Percentiles rank a stretch among this genome's conserved stretches.
Conservation (phyloP, 2,329 filamentous ascomycete genomes). For the Thielaviopsis musarum region DNA sequence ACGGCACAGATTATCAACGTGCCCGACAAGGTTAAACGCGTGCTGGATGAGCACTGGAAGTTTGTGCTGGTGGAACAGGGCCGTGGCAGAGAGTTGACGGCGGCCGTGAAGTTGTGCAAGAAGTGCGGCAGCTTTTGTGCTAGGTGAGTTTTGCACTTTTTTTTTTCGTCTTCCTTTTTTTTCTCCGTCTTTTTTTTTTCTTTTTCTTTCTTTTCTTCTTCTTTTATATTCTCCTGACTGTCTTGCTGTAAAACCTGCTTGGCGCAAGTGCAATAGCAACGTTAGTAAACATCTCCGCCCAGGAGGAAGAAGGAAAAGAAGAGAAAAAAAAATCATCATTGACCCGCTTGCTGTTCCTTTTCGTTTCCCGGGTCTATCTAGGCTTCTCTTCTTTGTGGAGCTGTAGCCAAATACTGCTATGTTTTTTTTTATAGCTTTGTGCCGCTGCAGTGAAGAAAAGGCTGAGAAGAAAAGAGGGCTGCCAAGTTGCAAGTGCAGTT, state of each 20-base stretch:
- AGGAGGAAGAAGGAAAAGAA: background rate
- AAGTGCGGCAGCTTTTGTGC: constrained; percentile 83
- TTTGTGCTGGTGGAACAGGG: constrained; percentile 89
- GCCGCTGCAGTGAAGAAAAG: background rate
- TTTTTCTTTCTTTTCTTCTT: background rate
- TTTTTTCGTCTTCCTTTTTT: too few relatives aligned
- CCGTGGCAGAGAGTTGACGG: constrained; percentile 86
- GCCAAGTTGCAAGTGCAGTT: background rate
- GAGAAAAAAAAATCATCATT: background rate
- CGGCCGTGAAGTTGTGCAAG: constrained; percentile 91
- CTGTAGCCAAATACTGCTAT: too few relatives aligned
- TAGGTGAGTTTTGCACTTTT: constrained; percentile 43
- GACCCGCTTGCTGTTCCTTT: background rate
- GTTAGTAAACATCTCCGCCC: background rate
- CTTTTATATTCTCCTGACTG: constrained; percentile 4
- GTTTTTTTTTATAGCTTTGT: background rate
- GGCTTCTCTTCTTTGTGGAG: too few relatives aligned
- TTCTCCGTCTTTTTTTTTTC: constrained; percentile 1
- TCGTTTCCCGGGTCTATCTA: background rate
- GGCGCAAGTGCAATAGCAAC: background rate
- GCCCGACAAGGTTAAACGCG: constrained; percentile 84
- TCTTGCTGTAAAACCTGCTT: background rate
- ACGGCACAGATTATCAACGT: constrained; percentile 90
- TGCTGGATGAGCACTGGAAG: constrained; percentile 90
- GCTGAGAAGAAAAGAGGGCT: background rate